Evolutionary conservation across 352 stramenopile species (phyloP).

Genomic region (Phytophthora macrochlamydospora): DNA sequence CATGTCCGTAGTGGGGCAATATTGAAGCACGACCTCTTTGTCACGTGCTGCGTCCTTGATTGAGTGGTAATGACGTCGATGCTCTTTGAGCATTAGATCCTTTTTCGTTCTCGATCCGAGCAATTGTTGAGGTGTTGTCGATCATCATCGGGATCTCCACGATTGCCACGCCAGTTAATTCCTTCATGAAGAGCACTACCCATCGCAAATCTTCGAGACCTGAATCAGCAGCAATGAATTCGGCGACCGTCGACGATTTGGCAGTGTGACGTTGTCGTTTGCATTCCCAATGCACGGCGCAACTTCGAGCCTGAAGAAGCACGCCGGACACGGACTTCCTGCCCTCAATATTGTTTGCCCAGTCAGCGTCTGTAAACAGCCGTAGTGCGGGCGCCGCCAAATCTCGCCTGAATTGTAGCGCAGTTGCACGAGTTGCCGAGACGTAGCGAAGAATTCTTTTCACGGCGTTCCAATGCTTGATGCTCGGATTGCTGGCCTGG

Average conservation of each 20-base stretch:
- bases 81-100: neutral
- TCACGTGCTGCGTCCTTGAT: neutral
- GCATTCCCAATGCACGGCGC: neutral
- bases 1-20: neutral
- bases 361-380: neutral
- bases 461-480: constrained; percentile 1
- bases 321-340: neutral
- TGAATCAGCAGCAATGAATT: neutral
- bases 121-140: neutral
- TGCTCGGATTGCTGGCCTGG: constrained; percentile 1
- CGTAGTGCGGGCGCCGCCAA: neutral
- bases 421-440: neutral
- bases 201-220: neutral
- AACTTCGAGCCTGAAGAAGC: neutral
- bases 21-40: neutral
- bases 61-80: neutral
- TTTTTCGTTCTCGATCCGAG: neutral
- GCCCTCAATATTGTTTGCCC: neutral
- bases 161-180: neutral
- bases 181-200: neutral
- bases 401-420: neutral
- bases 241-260: neutral
- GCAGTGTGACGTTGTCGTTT: neutral
- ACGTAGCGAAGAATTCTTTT: neutral
- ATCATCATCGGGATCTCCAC: neutral